Base-by-base conservation (phyloP, 331 rosid species). In the Quercus tomentella region DNA sequence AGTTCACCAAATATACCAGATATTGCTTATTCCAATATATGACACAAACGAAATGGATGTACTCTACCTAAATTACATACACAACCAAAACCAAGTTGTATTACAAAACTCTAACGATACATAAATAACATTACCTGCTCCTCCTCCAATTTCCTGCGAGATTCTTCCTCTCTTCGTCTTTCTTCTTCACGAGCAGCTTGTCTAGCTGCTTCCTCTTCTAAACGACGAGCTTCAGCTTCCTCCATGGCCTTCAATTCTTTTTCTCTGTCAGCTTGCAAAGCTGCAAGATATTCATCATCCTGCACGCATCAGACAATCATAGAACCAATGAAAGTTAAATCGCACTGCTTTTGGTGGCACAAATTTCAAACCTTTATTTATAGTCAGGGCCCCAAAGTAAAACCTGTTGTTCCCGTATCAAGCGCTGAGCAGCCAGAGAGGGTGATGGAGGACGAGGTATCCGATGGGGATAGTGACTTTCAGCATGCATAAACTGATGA, bases 371-470 rank as follows among this genome's bases (percentile, higher is more conserved):
- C 26, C 43, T 7, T 21, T 35, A 67, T 49, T 56, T 10, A 5
- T 28, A 20, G 16, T 76, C 69, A n/a, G 52, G 76, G 76, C 49
- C 72, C 77, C 80, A 35, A 72, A 80, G 63, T 23, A 68, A 80
- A 49, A 96, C 99, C 99, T 96, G 99, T n/a, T 91, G 99, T 77
- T 96, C 97, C 84, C 99, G 89, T 79, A 90, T 91, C 91, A 91
- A 77, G 70, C 97, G 93, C 76, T 93, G 99, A 54, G 97, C 96
- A 11, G 87, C 77, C 76, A 93, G 82, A 73, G 98, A 80, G 45
- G 99, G 99, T n/a, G 98, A 96, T 79, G 97, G 98, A 56, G 97
- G 93, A 16, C 86, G 96, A 76, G 91, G 86, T 18, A 74, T n/a
- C 3, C 93, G 88, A 49, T 69, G 76, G 23, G 83, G 77, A 79